phyloP scores from a whole-genome alignment of 148 eudicot genomes.

The Talinum fruticosum region DNA sequence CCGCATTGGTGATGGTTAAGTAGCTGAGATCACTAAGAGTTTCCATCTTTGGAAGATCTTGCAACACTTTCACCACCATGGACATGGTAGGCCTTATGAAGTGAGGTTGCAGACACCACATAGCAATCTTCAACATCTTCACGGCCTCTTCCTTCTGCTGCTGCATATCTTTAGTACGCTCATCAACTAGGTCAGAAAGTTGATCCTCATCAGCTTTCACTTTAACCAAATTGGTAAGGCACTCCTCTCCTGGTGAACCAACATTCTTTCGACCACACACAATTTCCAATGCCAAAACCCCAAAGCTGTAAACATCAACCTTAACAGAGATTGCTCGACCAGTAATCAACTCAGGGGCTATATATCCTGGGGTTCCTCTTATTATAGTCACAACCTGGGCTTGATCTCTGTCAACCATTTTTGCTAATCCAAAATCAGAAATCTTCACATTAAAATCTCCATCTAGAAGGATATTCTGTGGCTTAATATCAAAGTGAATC shows the following conservation, averaged over 20 bases:
- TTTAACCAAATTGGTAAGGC: not conserved
- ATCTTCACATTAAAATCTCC: constrained; percentile 8
- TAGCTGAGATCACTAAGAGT: not conserved
- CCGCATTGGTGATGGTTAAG: constrained; percentile 5
- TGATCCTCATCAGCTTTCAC: constrained; percentile 1
- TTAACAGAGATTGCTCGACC: constrained; percentile 8
- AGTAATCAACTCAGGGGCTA: constrained; percentile 11
- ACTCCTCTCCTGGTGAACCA: not conserved
- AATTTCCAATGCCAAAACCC: constrained; percentile 5
- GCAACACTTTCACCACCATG: constrained; percentile 9
- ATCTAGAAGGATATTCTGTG: constrained; percentile 5
- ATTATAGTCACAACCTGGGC: not conserved
- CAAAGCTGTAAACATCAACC: constrained; percentile 11
- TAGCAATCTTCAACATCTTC: constrained; percentile 8
- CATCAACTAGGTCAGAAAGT: not conserved
- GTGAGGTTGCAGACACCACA: constrained; percentile 11
- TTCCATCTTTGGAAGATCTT: constrained; percentile 5
- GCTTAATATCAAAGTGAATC: constrained; percentile 8
- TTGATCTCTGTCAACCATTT: constrained; percentile 3
- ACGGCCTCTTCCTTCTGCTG: not conserved
- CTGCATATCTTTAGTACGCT: not conserved
- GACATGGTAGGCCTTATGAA: constrained; percentile 15
- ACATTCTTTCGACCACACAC: constrained; percentile 6
- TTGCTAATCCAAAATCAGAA: constrained; percentile 12
- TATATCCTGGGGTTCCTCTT: constrained; percentile 8